Conservation (phyloP, 805 yeast genomes). For the Saccharomycopsis vini region DNA sequence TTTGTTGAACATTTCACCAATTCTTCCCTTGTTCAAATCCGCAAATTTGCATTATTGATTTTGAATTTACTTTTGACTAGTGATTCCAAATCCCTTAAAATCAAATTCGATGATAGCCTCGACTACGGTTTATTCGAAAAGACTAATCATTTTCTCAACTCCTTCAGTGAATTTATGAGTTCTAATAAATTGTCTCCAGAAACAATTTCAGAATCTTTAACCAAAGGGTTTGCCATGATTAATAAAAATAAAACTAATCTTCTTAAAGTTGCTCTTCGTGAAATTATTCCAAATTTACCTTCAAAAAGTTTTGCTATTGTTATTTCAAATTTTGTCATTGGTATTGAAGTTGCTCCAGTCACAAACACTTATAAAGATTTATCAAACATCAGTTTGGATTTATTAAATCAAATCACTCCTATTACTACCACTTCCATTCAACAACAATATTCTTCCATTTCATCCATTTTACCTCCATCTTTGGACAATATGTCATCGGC, state of each 20-base stretch:
- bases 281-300: slow-evolving; percentile 1
- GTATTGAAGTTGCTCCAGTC: slow-evolving; percentile 3
- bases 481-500: background rate
- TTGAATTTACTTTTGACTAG: slow-evolving; percentile 5
- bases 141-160: background rate
- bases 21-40: background rate
- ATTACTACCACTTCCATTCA: background rate
- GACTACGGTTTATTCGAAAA: background rate
- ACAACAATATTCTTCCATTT: background rate
- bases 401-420: background rate
- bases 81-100: background rate
- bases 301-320: background rate
- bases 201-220: background rate
- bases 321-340: slow-evolving; percentile 11
- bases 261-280: slow-evolving; percentile 2
- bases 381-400: background rate
- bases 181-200: background rate
- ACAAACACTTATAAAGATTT: background rate
- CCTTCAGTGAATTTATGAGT: slow-evolving; percentile 2
- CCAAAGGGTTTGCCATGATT: background rate
- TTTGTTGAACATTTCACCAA: slow-evolving; percentile 8
- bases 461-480: background rate
- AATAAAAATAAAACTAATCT: slow-evolving; percentile 7
- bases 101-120: background rate
- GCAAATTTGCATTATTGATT: slow-evolving; percentile 8